Evolutionary conservation across 768 basidiomycete species (phyloP).

Genomic region (Leccinum barrowsii): DNA sequence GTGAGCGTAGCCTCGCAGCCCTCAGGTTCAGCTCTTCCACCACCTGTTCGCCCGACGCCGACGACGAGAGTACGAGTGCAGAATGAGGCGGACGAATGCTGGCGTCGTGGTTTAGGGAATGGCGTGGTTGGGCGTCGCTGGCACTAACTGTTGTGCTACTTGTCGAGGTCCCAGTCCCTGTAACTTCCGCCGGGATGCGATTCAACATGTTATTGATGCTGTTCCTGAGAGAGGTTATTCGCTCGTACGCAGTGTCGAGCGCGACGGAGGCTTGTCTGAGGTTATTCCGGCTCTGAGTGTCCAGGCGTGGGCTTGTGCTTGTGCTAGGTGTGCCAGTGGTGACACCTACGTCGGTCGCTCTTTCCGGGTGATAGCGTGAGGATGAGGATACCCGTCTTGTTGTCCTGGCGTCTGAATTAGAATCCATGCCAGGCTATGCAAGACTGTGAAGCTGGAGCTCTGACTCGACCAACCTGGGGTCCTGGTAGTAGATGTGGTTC

Average conservation of each 20-base stretch:
- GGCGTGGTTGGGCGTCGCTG: slow-evolving; percentile 8
- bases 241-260: slow-evolving; percentile 51
- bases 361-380: slow-evolving; percentile 11
- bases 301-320: slow-evolving; percentile 8
- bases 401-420: slow-evolving; percentile 7
- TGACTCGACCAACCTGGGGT: neutral
- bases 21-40: slow-evolving; percentile 29
- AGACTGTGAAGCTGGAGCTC: neutral
- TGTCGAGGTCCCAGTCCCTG: slow-evolving; percentile 9
- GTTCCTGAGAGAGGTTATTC: slow-evolving; percentile 52
- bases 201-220: slow-evolving; percentile 43
- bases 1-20: slow-evolving; percentile 27
- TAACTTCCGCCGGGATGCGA: slow-evolving; percentile 36
- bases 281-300: slow-evolving; percentile 32
- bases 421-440: slow-evolving; percentile 18
- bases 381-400: slow-evolving; percentile 11
- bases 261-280: slow-evolving; percentile 52
- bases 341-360: slow-evolving; percentile 7
- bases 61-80: slow-evolving; percentile 26
- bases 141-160: neutral
- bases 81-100: slow-evolving; percentile 30
- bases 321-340: slow-evolving; percentile 6
- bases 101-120: slow-evolving; percentile 15
- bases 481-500: neutral
- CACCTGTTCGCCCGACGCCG: slow-evolving; percentile 13